These are phyloP conservation scores for Fusarium mexicanum DNA, from an alignment of 2,329 filamentous ascomycete genomes.

Conservation along the genomic window DNA sequence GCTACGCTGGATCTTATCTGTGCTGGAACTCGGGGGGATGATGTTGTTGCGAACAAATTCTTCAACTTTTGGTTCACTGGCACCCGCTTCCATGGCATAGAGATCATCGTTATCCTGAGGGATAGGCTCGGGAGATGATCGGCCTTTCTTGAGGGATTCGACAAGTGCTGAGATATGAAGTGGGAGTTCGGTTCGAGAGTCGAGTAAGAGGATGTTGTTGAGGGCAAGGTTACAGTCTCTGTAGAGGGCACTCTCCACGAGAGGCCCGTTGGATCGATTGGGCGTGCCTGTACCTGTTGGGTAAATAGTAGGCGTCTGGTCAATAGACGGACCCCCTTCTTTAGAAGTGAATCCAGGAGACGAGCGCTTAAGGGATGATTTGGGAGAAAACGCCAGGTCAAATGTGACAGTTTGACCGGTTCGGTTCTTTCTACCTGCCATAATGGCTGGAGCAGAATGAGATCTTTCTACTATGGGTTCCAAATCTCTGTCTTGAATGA, in stretches of 20 bases:
- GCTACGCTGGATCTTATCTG: neutral
- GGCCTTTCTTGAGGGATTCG: neutral
- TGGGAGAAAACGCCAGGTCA: neutral
- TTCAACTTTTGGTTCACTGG: neutral
- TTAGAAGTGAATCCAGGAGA: neutral
- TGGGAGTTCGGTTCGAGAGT: neutral
- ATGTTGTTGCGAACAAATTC: neutral
- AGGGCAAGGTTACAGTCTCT: neutral
- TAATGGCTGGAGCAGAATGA: constrained; percentile 4
- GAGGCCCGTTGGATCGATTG: neutral
- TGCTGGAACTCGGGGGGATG: neutral
- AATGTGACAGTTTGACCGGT: neutral
- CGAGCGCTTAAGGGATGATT: neutral
- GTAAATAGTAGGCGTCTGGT: neutral
- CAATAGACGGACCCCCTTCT: neutral
- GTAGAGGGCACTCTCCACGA: constrained; percentile 4
- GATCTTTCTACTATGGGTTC: neutral
- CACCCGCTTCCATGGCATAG: neutral
- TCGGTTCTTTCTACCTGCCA: neutral
- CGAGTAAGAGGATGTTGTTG: neutral
- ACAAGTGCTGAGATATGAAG: neutral
- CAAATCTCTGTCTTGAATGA: neutral
- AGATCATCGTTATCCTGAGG: neutral
- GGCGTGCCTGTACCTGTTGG: neutral
- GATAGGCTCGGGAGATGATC: neutral